These are phyloP conservation scores for Hyaloperonospora arabidopsidis DNA, from an alignment of 352 stramenopile species.

Conservation along the genomic window DNA sequence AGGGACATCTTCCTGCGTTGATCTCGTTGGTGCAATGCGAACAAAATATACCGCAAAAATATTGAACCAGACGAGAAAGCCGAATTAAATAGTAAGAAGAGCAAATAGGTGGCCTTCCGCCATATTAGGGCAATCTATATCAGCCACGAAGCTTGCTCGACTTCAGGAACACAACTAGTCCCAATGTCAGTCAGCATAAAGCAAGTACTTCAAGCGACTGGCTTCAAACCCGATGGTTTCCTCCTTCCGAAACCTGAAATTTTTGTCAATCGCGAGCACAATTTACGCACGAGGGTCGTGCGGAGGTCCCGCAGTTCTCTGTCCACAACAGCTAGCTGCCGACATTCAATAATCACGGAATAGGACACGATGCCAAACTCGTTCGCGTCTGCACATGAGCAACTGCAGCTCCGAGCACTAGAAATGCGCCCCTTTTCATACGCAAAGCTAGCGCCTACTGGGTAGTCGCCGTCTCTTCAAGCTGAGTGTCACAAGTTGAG, in stretches of 20 bases:
- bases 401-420: constrained; percentile 37
- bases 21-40: no score
- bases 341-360: constrained; percentile 50
- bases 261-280: constrained; percentile 44
- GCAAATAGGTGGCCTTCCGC: background rate
- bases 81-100: constrained; percentile 24
- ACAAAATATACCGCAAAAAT: no score
- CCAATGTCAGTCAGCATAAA: constrained; percentile 16
- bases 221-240: constrained; percentile 13
- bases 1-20: no score
- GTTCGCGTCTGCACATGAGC: constrained; percentile 34
- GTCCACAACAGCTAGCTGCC: constrained; percentile 60
- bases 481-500: constrained; percentile 25
- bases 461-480: constrained; percentile 32
- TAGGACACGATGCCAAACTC: constrained; percentile 38
- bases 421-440: constrained; percentile 34
- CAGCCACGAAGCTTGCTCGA: constrained; percentile 3
- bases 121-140: constrained; percentile 6
- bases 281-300: constrained; percentile 51
- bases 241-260: constrained; percentile 34
- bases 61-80: no score
- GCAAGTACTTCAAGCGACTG: constrained; percentile 9
- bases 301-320: constrained; percentile 53
- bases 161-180: background rate
- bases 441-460: constrained; percentile 29